Base-by-base conservation (phyloP, 495 filamentous ascomycete genomes). In the Cudoniella acicularis region DNA sequence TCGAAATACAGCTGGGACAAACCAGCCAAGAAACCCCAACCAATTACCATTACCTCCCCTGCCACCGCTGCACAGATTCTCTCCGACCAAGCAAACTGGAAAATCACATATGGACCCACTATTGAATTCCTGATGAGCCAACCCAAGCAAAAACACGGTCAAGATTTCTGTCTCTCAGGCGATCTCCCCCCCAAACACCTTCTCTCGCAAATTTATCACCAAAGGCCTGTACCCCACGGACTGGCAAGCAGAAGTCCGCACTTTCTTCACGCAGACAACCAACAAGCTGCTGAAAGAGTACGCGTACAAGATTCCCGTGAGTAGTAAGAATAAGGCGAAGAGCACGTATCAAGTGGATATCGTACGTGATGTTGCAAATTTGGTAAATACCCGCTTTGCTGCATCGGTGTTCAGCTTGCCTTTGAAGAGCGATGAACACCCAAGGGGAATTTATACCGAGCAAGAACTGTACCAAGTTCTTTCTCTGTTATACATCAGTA, bases 401-500 rank as follows among this genome's bases (percentile, higher is more conserved):
- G 79, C 90, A 8, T 79, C 79, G 24, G 67, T 92, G 24, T 91
- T 92, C 68, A 83, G 82, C 21, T 77, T 96, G 1, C 87, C 90
- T 0, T 73, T 96, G 59, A 88, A 89, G 73, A 86, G 82, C 36
- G 79, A 83, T 59, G 80, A 85, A 24, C 83, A 86, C 65, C 77
- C 84, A 10, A 80, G 79, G 58, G 88, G 87, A 3, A 72, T 90
- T 30, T 92, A 91, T 73, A 88, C 83, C 8, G 87, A 89, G 63
- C 82, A 92, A 40, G 89, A 94, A 71, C 72, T 94, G 58, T 92
- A 91, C 71, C 84, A 82, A 70, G 82, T 86, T n/a, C 73, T 95
- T 6, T 78, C 87, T 0, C 76, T 85, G 24, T 79, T 92, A 55
- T 91, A 84, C 66, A 73, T 69, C 16, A 67, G 65, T 24, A 71